Evolutionary conservation across 441 rosid species (phyloP), one percentile per base, ranked within the genome.

Genomic region (Gossypium davidsonii): DNA sequence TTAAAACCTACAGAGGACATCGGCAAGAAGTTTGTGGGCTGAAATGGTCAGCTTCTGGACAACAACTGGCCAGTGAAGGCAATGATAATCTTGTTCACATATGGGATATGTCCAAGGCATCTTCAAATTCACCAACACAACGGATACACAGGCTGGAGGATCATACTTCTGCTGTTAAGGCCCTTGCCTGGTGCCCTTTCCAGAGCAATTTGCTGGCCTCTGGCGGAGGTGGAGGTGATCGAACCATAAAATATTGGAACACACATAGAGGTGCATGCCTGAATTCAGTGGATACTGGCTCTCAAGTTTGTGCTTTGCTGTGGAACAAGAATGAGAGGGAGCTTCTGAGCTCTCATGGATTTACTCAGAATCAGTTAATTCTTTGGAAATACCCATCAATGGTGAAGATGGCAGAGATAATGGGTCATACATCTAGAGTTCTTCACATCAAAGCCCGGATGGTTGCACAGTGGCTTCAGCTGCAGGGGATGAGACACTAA

Each of bases 381-480:
- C 78, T 87, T 18, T 85, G 85, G 89, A 85, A 86, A 59, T 88
- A 84, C 64, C 88, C 87, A 6, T 85, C 80, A 8, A 84, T 80
- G 90, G 66, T 71, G 59, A 84, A 78, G 80, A 81, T 79, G 77
- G 78, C 80, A 0, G 86, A 86, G 64, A 83, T 87, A 25, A 78
- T 74, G 2, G 90, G 88, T 18, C 88, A 88, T 31, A 80, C 82
- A 7, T 83, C 88, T 1, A 73, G 86, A 73, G 91, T 86, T 20
- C 82, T 84, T 14, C 80, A 60, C 72, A 77, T 63, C 83, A 87
- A 89, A 88, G 91, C 67, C 89, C 91, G 26, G 87, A 88, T 79
- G 87, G 89, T 69, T 84, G 86, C 67, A 88, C 89, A 0, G 89
- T 85, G 2, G 89, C 89, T 51, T 76, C 91, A 34, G 89, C 89